These are phyloP conservation scores for Phtheirospermum japonicum DNA, from an alignment of 257 asterid species.

Conservation along the genomic window DNA sequence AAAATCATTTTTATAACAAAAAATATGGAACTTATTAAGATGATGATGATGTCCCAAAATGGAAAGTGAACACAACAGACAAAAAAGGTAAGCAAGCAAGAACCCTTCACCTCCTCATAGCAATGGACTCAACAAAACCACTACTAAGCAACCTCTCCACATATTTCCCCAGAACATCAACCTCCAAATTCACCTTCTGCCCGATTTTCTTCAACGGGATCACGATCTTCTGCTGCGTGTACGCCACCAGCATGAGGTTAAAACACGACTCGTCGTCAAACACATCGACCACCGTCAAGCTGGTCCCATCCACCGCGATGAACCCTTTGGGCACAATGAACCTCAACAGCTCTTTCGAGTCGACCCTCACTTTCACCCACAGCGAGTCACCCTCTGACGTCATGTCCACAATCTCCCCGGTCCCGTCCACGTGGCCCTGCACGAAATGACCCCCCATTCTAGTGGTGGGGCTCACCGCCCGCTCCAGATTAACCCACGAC, in stretches of 20 bases:
- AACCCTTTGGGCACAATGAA: conserved; percentile 87
- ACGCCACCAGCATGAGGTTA: conserved; percentile 72
- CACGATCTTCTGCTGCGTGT: conserved; percentile 73
- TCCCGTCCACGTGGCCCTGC: conserved; percentile 93
- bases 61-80: too few relatives aligned
- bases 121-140: conserved; percentile 40
- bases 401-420: conserved; percentile 60
- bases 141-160: conserved; percentile 72
- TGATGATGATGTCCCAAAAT: too few relatives aligned
- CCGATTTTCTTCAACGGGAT: conserved; percentile 75
- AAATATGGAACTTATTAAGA: too few relatives aligned
- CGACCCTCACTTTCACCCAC: conserved; percentile 73
- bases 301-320: conserved; percentile 80
- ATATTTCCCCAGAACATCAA: conserved; percentile 85
- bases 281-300: conserved; percentile 87
- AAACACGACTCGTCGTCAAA: conserved; percentile 67
- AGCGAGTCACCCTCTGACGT: conserved; percentile 69
- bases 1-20: too few relatives aligned
- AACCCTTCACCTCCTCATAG: too few relatives aligned
- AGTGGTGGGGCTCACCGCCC: conserved; percentile 72
- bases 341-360: conserved; percentile 49
- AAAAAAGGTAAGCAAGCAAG: too few relatives aligned
- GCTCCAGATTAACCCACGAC: conserved; percentile 69
- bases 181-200: conserved; percentile 87
- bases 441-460: conserved; percentile 96